Conservation (phyloP, 768 basidiomycete genomes). For the Suillus paluster region DNA sequence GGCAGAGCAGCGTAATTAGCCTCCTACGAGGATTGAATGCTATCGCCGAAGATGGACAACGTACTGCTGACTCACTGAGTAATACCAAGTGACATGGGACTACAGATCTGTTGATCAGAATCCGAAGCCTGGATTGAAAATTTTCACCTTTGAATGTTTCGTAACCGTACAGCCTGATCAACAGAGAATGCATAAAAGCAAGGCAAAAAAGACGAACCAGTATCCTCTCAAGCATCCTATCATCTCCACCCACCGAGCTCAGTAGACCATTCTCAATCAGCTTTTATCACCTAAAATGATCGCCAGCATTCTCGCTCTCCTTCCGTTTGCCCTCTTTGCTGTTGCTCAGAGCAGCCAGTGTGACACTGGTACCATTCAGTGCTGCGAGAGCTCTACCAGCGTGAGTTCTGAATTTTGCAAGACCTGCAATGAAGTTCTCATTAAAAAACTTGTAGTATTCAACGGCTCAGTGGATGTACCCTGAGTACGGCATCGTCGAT, state of each 20-base stretch:
- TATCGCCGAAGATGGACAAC: too few relatives aligned
- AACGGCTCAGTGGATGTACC: neutral
- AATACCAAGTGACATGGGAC: too few relatives aligned
- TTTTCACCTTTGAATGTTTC: neutral
- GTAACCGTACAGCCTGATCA: too few relatives aligned
- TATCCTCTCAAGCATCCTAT: neutral
- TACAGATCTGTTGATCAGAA: too few relatives aligned
- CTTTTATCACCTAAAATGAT: neutral
- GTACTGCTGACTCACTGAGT: too few relatives aligned
- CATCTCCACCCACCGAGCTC: neutral
- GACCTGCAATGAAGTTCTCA: neutral
- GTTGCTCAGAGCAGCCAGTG: neutral
- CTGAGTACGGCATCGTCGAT: neutral
- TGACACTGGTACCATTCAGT: neutral
- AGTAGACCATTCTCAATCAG: neutral
- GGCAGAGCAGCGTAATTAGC: neutral
- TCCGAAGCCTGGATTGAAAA: neutral
- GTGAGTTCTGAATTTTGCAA: neutral
- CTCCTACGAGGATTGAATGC: too few relatives aligned
- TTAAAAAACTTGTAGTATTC: neutral
- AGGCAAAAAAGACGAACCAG: neutral
- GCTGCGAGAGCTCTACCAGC: conserved; percentile 3
- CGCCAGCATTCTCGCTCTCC: neutral
- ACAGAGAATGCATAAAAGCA: neutral
- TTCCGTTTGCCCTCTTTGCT: neutral